phyloP scores from a whole-genome alignment of 2,329 filamentous ascomycete species.

The Chaetothyriales sp. region DNA sequence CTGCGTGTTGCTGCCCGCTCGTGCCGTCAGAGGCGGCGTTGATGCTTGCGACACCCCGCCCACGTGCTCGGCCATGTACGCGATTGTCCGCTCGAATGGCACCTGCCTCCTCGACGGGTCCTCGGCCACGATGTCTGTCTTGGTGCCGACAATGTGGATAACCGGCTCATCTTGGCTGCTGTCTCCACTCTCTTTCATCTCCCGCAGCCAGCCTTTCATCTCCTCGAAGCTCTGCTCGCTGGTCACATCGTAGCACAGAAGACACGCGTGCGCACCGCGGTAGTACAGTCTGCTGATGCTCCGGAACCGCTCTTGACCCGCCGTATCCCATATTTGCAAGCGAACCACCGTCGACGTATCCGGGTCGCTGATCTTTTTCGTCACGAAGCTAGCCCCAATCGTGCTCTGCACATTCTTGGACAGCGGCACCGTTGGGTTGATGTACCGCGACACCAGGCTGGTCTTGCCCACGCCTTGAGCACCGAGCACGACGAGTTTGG shows the following conservation, averaged over 20 bases:
- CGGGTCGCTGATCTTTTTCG: constrained; percentile 66
- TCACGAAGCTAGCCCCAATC: constrained; percentile 68
- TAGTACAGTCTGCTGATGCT: constrained; percentile 94
- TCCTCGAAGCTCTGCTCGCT: constrained; percentile 73
- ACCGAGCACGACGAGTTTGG: constrained; percentile 40
- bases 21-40: constrained; percentile 50
- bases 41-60: constrained; percentile 37
- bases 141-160: constrained; percentile 89
- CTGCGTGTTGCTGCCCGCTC: constrained; percentile 21
- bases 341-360: constrained; percentile 77
- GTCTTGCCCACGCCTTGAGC: constrained; percentile 41
- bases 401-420: constrained; percentile 38
- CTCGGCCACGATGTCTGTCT: constrained; percentile 75
- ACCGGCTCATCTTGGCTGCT: constrained; percentile 38
- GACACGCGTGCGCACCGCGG: constrained; percentile 82
- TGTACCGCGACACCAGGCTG: constrained; percentile 38
- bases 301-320: constrained; percentile 88
- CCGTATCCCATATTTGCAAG: constrained; percentile 94
- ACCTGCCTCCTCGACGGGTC: constrained; percentile 70
- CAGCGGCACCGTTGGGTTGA: constrained; percentile 32
- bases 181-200: constrained; percentile 63
- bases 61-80: constrained; percentile 85
- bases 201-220: constrained; percentile 82
- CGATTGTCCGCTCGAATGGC: constrained; percentile 88
- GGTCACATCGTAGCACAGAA: constrained; percentile 90